Percentiles rank a stretch among this genome's conserved stretches.
These are phyloP conservation scores for Cryptococcus floricola DNA, from an alignment of 1,284 basidiomycete genomes.

Conservation along the genomic window DNA sequence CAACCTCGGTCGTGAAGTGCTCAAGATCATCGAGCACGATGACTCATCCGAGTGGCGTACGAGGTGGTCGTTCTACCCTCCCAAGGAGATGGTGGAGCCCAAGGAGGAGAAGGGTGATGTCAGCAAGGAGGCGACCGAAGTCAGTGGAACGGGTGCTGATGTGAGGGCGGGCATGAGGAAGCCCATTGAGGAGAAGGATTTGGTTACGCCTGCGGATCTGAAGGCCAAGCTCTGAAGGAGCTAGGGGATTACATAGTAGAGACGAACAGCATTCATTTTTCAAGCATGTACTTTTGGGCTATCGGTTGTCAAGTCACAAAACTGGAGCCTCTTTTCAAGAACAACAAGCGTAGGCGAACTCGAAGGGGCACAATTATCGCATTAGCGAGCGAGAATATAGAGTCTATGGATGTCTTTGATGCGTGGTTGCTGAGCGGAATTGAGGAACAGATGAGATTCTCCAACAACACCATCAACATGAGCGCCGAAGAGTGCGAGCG, in stretches of 20 bases:
- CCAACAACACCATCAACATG: too few relatives aligned
- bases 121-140: constrained; percentile 7
- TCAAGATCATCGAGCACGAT: constrained; percentile 64
- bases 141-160: constrained; percentile 30
- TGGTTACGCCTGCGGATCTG: constrained; percentile 33
- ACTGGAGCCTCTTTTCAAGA: too few relatives aligned
- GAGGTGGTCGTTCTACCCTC: constrained; percentile 55
- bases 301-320: too few relatives aligned
- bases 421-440: too few relatives aligned
- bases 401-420: too few relatives aligned
- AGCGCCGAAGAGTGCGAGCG: too few relatives aligned
- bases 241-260: background rate
- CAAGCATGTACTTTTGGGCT: too few relatives aligned
- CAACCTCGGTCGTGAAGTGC: constrained; percentile 70
- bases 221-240: constrained; percentile 2
- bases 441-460: too few relatives aligned
- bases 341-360: too few relatives aligned
- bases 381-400: too few relatives aligned
- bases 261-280: background rate
- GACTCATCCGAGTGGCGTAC: constrained; percentile 54
- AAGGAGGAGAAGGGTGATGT: constrained; percentile 15
- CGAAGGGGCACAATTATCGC: too few relatives aligned
- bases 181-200: constrained; percentile 28
- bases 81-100: constrained; percentile 4
- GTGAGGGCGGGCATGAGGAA: constrained; percentile 32